Evolutionary conservation across 495 filamentous ascomycete genomes (phyloP).

Genomic region (Podospora pseudopauciseta): DNA sequence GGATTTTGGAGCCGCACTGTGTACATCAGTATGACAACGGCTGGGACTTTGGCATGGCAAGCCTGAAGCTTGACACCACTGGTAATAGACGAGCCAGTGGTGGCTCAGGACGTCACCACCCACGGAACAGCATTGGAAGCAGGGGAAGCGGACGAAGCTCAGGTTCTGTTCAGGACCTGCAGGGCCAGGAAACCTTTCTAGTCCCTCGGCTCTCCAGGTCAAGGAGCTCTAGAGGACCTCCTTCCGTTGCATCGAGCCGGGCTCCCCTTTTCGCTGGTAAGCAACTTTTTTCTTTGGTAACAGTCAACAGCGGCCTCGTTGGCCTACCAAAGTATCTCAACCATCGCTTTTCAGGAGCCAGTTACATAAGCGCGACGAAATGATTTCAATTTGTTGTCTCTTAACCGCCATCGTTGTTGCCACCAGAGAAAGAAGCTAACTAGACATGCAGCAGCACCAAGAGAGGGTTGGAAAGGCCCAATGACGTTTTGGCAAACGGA

Average conservation of each 20-base stretch:
- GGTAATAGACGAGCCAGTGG: background rate
- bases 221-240: background rate
- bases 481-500: background rate
- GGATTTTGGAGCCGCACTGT: conserved; percentile 45
- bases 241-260: background rate
- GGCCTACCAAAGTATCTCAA: no score
- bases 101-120: conserved; percentile 5
- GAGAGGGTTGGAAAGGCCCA: background rate
- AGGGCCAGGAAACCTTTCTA: background rate
- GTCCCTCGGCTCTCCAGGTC: background rate
- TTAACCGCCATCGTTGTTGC: background rate
- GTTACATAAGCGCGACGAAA: background rate
- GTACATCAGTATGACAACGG: conserved; percentile 34
- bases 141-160: conserved; percentile 8
- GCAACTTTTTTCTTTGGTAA: background rate
- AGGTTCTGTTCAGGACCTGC: background rate
- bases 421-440: background rate
- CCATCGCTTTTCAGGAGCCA: no score
- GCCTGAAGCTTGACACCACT: conserved; percentile 1
- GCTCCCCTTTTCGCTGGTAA: background rate
- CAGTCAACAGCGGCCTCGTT: background rate
- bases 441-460: background rate
- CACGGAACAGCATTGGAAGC: conserved; percentile 19
- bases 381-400: background rate
- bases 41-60: background rate